Evolutionary conservation across 2,329 filamentous ascomycete species (phyloP).

Genomic region (Trichoderma cornu-damae): DNA sequence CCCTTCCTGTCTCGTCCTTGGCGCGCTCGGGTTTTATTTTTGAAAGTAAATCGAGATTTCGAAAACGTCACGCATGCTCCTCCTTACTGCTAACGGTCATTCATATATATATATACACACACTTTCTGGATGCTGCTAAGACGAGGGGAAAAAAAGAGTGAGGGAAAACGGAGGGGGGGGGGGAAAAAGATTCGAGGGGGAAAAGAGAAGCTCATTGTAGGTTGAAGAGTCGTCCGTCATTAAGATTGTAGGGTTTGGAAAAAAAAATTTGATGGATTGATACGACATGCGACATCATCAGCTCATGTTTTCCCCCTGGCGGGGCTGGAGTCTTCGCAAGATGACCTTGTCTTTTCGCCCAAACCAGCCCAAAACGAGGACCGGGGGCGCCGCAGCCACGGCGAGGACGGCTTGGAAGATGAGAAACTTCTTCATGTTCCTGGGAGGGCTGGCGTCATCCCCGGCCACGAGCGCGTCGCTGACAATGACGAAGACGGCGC

Average conservation of each 20-base stretch:
- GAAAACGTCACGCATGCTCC: neutral
- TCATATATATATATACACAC: neutral
- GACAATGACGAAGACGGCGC: constrained; percentile 77
- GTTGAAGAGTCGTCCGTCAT: neutral
- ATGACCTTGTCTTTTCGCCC: constrained; percentile 51
- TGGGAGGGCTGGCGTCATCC: constrained; percentile 50
- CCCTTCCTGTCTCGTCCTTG: neutral
- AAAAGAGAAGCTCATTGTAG: too few species aligned
- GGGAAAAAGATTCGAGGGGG: neutral
- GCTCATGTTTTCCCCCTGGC: constrained; percentile 1
- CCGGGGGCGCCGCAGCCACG: constrained; percentile 58
- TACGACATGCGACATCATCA: neutral
- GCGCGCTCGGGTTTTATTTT: neutral
- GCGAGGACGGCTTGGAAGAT: constrained; percentile 74
- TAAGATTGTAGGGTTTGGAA: too few species aligned
- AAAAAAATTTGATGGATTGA: neutral
- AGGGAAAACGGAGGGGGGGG: too few species aligned
- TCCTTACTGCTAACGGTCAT: neutral
- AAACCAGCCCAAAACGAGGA: constrained; percentile 65
- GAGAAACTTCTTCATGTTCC: constrained; percentile 68
- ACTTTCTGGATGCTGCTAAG: neutral
- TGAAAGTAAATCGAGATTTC: neutral
- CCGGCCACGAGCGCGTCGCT: constrained; percentile 67
- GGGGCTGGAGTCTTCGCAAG: constrained; percentile 43
- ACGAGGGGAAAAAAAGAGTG: neutral